A percentile compares a stretch with the other conserved stretches of the same genome.
Evolutionary conservation across 768 basidiomycete species (phyloP).

Genomic region (Suillus clintonianus): DNA sequence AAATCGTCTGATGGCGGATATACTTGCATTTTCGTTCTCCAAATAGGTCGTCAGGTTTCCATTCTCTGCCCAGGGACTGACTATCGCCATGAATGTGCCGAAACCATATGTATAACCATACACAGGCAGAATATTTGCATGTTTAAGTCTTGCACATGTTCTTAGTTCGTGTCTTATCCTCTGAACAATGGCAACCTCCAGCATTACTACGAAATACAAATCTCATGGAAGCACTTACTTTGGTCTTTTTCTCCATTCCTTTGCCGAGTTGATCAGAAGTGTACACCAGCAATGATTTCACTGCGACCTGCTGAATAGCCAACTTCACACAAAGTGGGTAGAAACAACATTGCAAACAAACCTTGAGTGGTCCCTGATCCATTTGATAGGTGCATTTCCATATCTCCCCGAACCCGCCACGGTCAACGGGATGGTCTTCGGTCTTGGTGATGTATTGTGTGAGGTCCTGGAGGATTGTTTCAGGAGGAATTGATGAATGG

Average conservation of each 20-base stretch:
- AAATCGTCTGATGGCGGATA: constrained; percentile 12
- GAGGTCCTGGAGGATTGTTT: too few relatives aligned
- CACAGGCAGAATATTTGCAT: constrained; percentile 20
- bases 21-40: neutral
- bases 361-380: neutral
- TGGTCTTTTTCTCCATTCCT: neutral
- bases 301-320: neutral
- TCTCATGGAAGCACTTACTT: neutral
- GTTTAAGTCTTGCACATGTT: constrained; percentile 19
- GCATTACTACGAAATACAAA: neutral
- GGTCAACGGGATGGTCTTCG: too few relatives aligned
- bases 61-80: constrained; percentile 22
- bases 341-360: neutral
- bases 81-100: constrained; percentile 20
- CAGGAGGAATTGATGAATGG: too few relatives aligned
- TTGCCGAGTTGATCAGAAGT: neutral
- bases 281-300: constrained; percentile 1
- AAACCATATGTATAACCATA: constrained; percentile 18
- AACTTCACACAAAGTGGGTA: neutral
- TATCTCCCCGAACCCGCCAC: constrained; percentile 2
- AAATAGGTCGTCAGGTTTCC: constrained; percentile 15
- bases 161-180: constrained; percentile 18
- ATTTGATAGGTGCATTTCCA: neutral
- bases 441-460: too few relatives aligned
- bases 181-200: constrained; percentile 2